Percentiles rank a stretch among this genome's conserved stretches.
These are phyloP conservation scores for Hypoxylon sp. DNA, from an alignment of 2,329 filamentous ascomycete species.

Conservation along the genomic window DNA sequence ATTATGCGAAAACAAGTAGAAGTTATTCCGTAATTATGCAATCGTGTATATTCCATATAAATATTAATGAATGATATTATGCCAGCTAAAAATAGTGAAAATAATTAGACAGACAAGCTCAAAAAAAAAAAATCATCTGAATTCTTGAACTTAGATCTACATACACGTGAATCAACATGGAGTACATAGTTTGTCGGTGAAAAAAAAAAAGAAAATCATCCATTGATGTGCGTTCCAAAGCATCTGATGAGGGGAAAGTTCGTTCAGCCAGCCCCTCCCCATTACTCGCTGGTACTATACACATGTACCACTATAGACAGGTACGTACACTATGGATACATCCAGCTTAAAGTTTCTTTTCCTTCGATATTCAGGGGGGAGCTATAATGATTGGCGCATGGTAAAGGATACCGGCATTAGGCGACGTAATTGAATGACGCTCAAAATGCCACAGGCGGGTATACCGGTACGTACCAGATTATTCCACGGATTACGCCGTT, in stretches of 20 bases:
- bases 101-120: neutral
- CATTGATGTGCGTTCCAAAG: conserved; percentile 17
- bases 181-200: conserved; percentile 14
- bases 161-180: conserved; percentile 2
- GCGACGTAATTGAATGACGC: conserved; percentile 40
- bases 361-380: conserved; percentile 36
- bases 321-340: neutral
- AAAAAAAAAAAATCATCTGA: neutral
- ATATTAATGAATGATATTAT: conserved; percentile 2
- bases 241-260: conserved; percentile 9
- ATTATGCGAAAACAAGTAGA: conserved; percentile 30
- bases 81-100: conserved; percentile 4
- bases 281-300: neutral
- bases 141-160: conserved; percentile 2
- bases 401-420: conserved; percentile 36
- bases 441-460: conserved; percentile 30
- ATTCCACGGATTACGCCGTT: conserved; percentile 15
- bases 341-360: conserved; percentile 17
- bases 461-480: conserved; percentile 29
- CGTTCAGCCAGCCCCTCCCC: conserved; percentile 12
- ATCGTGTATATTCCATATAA: neutral
- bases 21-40: conserved; percentile 2
- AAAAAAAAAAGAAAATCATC: conserved; percentile 16
- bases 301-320: neutral
- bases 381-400: conserved; percentile 37